Evolutionary conservation across 108 stramenopile species (phyloP), one percentile per base, ranked within the genome.

Genomic region (Skeletonema potamos): DNA sequence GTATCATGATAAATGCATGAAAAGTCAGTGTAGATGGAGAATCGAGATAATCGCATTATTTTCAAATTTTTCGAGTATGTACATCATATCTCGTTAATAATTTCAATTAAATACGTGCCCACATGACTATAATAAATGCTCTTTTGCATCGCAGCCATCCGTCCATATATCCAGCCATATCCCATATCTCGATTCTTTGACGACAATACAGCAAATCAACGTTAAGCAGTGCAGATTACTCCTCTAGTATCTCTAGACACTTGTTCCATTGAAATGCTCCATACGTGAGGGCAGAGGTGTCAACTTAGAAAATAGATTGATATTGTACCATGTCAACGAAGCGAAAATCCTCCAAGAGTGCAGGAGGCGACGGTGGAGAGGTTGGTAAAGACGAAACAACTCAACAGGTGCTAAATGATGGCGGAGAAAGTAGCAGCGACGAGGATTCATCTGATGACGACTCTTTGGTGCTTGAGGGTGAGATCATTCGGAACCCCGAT

Each of bases 401-500:
- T n/a, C n/a, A n/a, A 29, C 66, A 58, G 15, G 33, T 44, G 29
- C 56, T 68, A 66, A 24, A 55, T 48, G 59, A 59, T 24, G 58
- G 57, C 39, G 70, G 26, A 22, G 62, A 59, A 26, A 62, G 41
- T 17, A 58, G 39, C 61, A 33, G 72, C 51, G 66, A 62, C 77
- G 71, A 64, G 20, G 72, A 56, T 54, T 66, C 77, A 29, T 73
- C 64, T 1, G 79, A 80, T 64, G 82, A 77, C 28, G 77, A 76
- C 51, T 79, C 77, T 17, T 67, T 91, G 58, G 81, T 87, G 6
- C 41, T 91, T 39, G 90, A 89, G 66, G 90, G 90, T 57, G 86
- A 77, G n/a, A n/a, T 91, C 26, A 78, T 86, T 27, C 78, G 90
- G 18, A 91, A 89, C 62, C 86, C 86, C 58, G 87, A 91, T 72